Evolutionary conservation across 257 asterid species (phyloP).

Genomic region (Solanum neorickii): DNA sequence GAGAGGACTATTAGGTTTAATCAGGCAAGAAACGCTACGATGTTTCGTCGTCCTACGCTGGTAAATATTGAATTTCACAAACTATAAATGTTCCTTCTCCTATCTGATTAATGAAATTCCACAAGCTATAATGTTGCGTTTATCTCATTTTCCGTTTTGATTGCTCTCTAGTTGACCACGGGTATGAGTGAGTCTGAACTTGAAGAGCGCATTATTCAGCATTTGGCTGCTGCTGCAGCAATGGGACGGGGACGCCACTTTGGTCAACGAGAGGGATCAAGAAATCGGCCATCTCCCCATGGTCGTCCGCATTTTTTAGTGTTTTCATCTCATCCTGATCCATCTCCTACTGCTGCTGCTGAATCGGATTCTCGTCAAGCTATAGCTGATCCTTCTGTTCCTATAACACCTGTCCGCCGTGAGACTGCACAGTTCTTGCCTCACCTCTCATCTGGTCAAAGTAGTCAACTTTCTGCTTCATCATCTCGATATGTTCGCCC

Average conservation of each 20-base stretch:
- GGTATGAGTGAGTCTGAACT: constrained; percentile 55
- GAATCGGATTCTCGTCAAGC: constrained; percentile 29
- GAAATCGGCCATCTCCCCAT: constrained; percentile 44
- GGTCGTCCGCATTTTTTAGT: constrained; percentile 44
- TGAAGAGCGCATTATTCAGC: constrained; percentile 84
- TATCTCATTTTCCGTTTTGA: neutral
- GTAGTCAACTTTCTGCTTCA: constrained; percentile 32
- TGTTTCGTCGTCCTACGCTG: constrained; percentile 68
- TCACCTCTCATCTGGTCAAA: constrained; percentile 15
- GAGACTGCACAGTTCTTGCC: constrained; percentile 14
- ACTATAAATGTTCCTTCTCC: neutral
- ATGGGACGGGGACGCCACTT: constrained; percentile 66
- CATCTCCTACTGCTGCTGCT: constrained; percentile 27
- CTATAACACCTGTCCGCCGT: neutral
- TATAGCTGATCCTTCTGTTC: constrained; percentile 16
- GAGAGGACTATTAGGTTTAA: constrained; percentile 53
- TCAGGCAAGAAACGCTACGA: constrained; percentile 51
- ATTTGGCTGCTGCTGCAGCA: constrained; percentile 88
- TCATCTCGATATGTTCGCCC: constrained; percentile 32
- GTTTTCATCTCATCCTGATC: constrained; percentile 41
- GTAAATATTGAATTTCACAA: constrained; percentile 60
- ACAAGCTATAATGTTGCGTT: neutral
- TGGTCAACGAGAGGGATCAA: constrained; percentile 56
- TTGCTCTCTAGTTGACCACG: constrained; percentile 44
- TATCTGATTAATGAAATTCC: neutral